phyloP scores from a whole-genome alignment of 164 flowering plant species.

The grape (Vitis vinifera) region ASM3070453v1 NC_081822.1:23342001-23342500 shows the following conservation, averaged over 20 bases:
- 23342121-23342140: constrained; percentile 5
- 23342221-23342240: constrained; percentile 99
- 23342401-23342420: constrained; percentile 98
- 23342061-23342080: background rate
- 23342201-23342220: constrained; percentile 98
- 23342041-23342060: background rate
- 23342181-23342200: constrained; percentile 95
- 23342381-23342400: constrained; percentile 89
- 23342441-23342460: constrained; percentile 95
- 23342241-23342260: constrained; percentile 99
- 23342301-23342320: constrained; percentile 88
- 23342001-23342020: background rate
- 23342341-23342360: constrained; percentile 89
- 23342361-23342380: constrained; percentile 93
- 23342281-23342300: constrained; percentile 87
- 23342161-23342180: constrained; percentile 81
- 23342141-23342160: constrained; percentile 10
- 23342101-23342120: background rate
- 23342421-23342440: constrained; percentile 96
- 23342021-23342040: background rate
- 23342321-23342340: constrained; percentile 89
- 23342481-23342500: constrained; percentile 66
- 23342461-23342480: constrained; percentile 90
- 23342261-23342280: constrained; percentile 99
- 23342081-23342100: no score